Evolutionary conservation across 305 asterid genomes (phyloP).

Genomic region (Fraxinus velutina): DNA sequence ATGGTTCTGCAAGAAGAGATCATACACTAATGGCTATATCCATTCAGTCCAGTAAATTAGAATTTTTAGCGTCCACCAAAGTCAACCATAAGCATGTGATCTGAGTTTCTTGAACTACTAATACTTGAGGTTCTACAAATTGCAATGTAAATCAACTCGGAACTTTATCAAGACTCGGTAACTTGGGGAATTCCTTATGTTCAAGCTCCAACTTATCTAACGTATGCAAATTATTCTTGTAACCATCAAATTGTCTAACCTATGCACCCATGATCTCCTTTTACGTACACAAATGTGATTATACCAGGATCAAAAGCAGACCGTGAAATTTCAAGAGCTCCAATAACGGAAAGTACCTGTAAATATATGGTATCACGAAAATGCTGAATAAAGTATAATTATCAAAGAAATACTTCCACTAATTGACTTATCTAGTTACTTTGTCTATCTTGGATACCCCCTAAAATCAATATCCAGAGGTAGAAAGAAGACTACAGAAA

Average conservation of each 20-base stretch:
- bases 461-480: not conserved
- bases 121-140: not conserved
- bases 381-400: not conserved
- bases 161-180: not conserved
- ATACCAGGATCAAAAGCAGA: slow-evolving; percentile 73
- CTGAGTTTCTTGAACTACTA: not conserved
- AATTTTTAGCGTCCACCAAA: not conserved
- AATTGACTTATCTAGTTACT: not conserved
- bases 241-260: slow-evolving; percentile 41
- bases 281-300: slow-evolving; percentile 71
- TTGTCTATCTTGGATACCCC: not conserved
- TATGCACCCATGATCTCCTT: slow-evolving; percentile 63
- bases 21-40: not conserved
- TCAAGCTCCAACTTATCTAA: not conserved
- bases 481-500: not conserved
- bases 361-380: not conserved
- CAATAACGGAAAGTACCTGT: slow-evolving; percentile 80
- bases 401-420: not conserved
- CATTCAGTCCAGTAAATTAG: not conserved
- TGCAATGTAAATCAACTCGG: not conserved
- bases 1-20: not conserved
- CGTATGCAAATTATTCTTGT: not conserved
- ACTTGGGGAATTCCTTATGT: not conserved
- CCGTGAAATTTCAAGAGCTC: slow-evolving; percentile 94
- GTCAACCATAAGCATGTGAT: not conserved